Evolutionary conservation across 805 yeast genomes (phyloP).

Genomic region (Yarrowia osloensis): DNA sequence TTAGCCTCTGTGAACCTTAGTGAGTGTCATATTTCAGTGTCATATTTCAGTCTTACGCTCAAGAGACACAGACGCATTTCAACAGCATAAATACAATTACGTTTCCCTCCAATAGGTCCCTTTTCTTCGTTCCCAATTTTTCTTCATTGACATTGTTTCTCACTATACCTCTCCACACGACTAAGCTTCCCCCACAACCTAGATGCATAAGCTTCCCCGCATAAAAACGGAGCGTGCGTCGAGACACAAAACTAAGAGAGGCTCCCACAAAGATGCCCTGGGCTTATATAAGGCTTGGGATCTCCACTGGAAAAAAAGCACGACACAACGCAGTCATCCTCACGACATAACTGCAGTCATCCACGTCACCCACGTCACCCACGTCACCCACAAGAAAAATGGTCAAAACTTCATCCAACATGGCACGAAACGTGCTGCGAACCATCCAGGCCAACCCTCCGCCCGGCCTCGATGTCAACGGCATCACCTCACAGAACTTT

Average conservation of each 20-base stretch:
- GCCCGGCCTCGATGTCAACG: conserved; percentile 21
- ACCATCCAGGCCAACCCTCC: conserved; percentile 29
- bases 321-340: neutral
- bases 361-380: neutral
- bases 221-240: neutral
- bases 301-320: neutral
- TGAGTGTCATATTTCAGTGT: no score
- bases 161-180: no score
- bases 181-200: conserved; percentile 19
- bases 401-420: neutral
- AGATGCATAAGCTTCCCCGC: conserved; percentile 14
- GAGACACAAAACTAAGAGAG: neutral
- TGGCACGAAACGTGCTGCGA: conserved; percentile 30
- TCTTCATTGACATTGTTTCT: no score
- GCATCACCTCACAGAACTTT: conserved; percentile 8
- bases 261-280: no score
- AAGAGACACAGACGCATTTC: no score
- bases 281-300: neutral
- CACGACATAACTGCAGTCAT: neutral
- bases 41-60: no score
- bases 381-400: neutral
- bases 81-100: no score
- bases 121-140: no score
- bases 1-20: neutral
- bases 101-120: no score